phyloP scores from a whole-genome alignment of 2,329 filamentous ascomycete genomes.

The Fusarium albosuccineum region DNA sequence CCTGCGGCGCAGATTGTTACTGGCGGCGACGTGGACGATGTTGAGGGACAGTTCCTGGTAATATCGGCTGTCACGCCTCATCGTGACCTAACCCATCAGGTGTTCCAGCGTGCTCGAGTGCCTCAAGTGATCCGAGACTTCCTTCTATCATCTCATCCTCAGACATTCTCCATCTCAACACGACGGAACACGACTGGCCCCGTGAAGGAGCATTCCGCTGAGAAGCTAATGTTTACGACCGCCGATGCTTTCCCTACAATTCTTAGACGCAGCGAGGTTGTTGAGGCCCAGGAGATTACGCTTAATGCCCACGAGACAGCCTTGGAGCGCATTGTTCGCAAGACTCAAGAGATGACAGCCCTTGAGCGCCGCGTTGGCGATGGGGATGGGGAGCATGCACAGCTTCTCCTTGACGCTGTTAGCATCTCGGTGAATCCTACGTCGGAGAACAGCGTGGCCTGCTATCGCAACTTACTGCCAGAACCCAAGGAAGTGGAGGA shows the following conservation, averaged over 20 bases:
- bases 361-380: conserved; percentile 81
- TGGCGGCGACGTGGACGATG: conserved; percentile 76
- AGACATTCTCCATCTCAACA: conserved; percentile 81
- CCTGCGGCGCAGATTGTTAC: conserved; percentile 86
- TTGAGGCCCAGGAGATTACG: conserved; percentile 74
- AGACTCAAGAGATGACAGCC: conserved; percentile 84
- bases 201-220: conserved; percentile 79
- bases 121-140: conserved; percentile 88
- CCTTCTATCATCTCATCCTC: conserved; percentile 81
- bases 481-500: conserved; percentile 58
- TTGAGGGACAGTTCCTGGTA: conserved; percentile 91
- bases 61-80: conserved; percentile 85
- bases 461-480: conserved; percentile 81
- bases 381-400: conserved; percentile 77
- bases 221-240: conserved; percentile 88
- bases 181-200: conserved; percentile 77
- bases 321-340: conserved; percentile 88
- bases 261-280: conserved; percentile 86
- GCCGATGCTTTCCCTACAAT: conserved; percentile 93
- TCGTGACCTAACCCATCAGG: conserved; percentile 83
- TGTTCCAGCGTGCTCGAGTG: conserved; percentile 90
- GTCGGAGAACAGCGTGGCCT: conserved; percentile 81
- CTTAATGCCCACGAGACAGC: conserved; percentile 87
- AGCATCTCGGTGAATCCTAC: conserved; percentile 80
- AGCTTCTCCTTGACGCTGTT: conserved; percentile 80